Conservation (phyloP, 2,329 filamentous ascomycete genomes). For the Pseudomassariella vexata region DNA sequence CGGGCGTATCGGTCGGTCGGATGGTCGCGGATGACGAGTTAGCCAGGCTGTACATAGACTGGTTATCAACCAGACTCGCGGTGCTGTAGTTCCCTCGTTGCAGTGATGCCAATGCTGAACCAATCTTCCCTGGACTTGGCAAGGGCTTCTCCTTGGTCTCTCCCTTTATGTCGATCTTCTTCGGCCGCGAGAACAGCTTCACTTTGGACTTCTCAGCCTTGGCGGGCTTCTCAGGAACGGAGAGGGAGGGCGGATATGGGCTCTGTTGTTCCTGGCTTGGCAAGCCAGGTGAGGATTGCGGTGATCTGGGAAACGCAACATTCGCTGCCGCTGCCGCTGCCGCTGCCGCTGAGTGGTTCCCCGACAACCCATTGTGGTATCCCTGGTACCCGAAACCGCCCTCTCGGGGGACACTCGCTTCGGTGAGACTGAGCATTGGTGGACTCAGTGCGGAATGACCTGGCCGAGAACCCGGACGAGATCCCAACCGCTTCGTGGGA, state of each 20-base stretch:
- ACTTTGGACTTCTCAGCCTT: constrained; percentile 70
- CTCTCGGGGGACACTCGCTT: constrained; percentile 57
- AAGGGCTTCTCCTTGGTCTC: constrained; percentile 61
- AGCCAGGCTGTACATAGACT: constrained; percentile 66
- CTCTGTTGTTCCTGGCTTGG: constrained; percentile 23
- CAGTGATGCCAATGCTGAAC: constrained; percentile 59
- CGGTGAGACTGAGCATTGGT: constrained; percentile 58
- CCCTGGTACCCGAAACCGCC: constrained; percentile 32
- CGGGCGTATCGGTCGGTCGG: constrained; percentile 51
- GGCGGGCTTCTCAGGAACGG: constrained; percentile 49
- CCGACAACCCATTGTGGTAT: constrained; percentile 58
- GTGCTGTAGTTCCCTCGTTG: constrained; percentile 66
- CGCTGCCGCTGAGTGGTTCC: constrained; percentile 58
- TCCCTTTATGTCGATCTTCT: constrained; percentile 67
- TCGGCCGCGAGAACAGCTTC: constrained; percentile 74
- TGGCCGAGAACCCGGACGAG: constrained; percentile 22
- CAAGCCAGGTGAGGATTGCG: constrained; percentile 43
- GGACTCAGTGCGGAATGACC: constrained; percentile 46
- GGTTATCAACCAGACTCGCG: constrained; percentile 61
- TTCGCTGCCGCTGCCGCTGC: constrained; percentile 69
- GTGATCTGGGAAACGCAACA: constrained; percentile 64
- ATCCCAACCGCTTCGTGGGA: constrained; percentile 29
- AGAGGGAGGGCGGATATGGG: constrained; percentile 31
- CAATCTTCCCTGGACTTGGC: constrained; percentile 68
- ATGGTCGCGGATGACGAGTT: constrained; percentile 76